phyloP scores from a whole-genome alignment of 1,139 yeast species.

The Scheffersomyces lignicola region DNA sequence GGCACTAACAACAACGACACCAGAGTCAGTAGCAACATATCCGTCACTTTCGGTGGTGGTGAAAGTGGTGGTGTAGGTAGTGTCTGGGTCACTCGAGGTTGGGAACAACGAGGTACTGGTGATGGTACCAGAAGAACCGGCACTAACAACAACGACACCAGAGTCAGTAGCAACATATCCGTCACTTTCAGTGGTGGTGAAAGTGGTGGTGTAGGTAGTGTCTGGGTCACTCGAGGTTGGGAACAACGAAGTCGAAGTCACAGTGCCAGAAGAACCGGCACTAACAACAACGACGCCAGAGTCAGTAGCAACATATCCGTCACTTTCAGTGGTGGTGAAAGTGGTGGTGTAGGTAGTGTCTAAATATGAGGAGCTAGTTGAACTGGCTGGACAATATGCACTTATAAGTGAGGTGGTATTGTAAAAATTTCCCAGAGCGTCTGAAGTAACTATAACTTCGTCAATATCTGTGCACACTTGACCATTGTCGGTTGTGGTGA shows the following conservation, averaged over 20 bases:
- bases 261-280: slow-evolving; percentile 7
- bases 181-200: slow-evolving; percentile 14
- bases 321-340: slow-evolving; percentile 13
- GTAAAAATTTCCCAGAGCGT: slow-evolving; percentile 1
- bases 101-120: slow-evolving; percentile 10
- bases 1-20: slow-evolving; percentile 13
- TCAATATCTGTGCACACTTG: slow-evolving; percentile 1
- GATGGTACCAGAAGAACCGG: neutral
- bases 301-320: slow-evolving; percentile 13
- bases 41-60: neutral
- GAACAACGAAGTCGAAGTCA: slow-evolving; percentile 1
- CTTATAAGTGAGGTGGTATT: slow-evolving; percentile 8
- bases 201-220: slow-evolving; percentile 15
- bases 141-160: slow-evolving; percentile 10
- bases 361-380: slow-evolving; percentile 7
- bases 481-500: slow-evolving; percentile 3
- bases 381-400: slow-evolving; percentile 16
- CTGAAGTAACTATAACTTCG: slow-evolving; percentile 2
- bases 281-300: slow-evolving; percentile 13
- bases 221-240: slow-evolving; percentile 7
- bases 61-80: slow-evolving; percentile 9
- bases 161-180: slow-evolving; percentile 13
- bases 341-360: slow-evolving; percentile 16
- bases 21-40: slow-evolving; percentile 8
- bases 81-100: slow-evolving; percentile 11